Conservation (phyloP, 2,329 filamentous ascomycete genomes). For the Aspergillus quadrilineatus region DNA sequence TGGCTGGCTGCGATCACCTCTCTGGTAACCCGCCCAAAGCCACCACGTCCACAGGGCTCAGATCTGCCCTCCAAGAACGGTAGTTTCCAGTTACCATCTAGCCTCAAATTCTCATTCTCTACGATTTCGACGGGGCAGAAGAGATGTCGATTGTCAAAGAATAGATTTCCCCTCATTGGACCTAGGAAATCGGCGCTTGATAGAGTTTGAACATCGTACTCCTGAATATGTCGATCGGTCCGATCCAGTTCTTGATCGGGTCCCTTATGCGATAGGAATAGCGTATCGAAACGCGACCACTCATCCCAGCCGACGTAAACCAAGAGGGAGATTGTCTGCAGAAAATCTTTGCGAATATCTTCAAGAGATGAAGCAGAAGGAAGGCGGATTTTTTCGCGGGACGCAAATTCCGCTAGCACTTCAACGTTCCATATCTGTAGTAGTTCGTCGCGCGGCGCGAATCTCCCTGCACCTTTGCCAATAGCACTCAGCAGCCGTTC, state of each 20-base stretch:
- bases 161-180: background rate
- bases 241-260: background rate
- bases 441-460: background rate
- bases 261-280: background rate
- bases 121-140: background rate
- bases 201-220: background rate
- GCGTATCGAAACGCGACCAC: background rate
- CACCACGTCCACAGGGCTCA: no score
- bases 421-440: background rate
- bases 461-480: background rate
- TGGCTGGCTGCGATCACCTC: no score
- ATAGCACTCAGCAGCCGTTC: background rate
- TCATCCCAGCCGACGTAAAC: background rate
- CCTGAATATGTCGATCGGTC: background rate
- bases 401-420: background rate
- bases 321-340: constrained; percentile 3
- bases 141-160: background rate
- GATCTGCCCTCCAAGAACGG: no score
- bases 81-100: no score
- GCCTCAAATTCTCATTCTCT: no score
- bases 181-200: background rate
- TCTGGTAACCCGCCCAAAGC: no score
- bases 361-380: no score
- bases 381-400: background rate
- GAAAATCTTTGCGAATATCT: background rate